Base-by-base conservation (phyloP, 83 land plant genomes). In the Diphasiastrum complanatum region DNA sequence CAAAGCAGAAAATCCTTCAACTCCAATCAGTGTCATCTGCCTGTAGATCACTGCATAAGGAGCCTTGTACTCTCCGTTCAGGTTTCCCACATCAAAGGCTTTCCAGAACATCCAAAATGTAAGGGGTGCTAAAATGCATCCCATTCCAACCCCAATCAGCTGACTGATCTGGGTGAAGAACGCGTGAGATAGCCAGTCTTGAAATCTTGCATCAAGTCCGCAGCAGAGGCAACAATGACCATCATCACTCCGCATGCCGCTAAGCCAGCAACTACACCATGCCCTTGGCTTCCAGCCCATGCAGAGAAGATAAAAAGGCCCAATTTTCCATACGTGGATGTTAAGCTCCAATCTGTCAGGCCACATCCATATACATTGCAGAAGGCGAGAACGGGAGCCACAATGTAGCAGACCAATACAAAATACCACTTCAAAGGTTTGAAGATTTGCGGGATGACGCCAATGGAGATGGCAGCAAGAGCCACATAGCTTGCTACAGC, bases 141-240 rank as follows among this genome's bases (percentile, higher is more conserved):
- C 80, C 73, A 78, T 61, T 34, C 58, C 45, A 5, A 73, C 64
- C 18, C 80, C 80, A 8, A 59, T 29, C 14, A 78, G 32, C 58
- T 77, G 78, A 54, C 71, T 65, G 6, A 66, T 4, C 78, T 41
- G n/a, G 78, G 78, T 2, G 76, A 71, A 8, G 78, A 51, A n/a
- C 57, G 76, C 10, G 78, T 75, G 25, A 77, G 47, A 67, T 72
- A 77, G 4, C 79, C 79, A 0, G 79, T 77, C 45, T 67, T 77
- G 78, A 77, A 77, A 51, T 77, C 79, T 52, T 77, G 79, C 76
- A 72, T 77, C 25, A 77, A 63, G 27, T 77, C 79, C 2, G 79
- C 64, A 22, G 78, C 64, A 10, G 70, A 64, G 45, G 67, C 61
- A 24, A 77, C 79, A 40, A 73, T 73, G 63, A 58, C 46, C 72